Base-by-base conservation (phyloP, 352 stramenopile species). In the Vaucheria bursata region DNA sequence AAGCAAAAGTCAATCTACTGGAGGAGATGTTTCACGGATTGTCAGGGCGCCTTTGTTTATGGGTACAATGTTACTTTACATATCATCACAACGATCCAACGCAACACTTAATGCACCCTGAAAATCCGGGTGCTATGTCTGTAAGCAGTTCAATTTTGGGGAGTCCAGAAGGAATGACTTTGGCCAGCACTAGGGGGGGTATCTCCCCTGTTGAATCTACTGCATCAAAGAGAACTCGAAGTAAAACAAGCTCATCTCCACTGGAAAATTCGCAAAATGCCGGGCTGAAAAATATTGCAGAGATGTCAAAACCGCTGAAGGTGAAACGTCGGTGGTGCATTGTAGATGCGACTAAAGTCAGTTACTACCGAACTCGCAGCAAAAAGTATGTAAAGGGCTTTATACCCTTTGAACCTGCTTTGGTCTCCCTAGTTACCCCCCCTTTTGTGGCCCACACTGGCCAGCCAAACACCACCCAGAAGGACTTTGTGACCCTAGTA, bases 271-370 rank as follows among this genome's bases (percentile, higher is more conserved):
- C n/a, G n/a, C n/a, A n/a, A n/a, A n/a, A n/a, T n/a, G n/a, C n/a
- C n/a, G n/a, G n/a, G n/a, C n/a, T n/a, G n/a, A n/a, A n/a, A n/a
- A n/a, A n/a, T n/a, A n/a, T n/a, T n/a, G n/a, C n/a, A n/a, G n/a
- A n/a, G n/a, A n/a, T n/a, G n/a, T n/a, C n/a, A n/a, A 59, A 59
- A 18, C 64, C 76, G 6, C 53, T 64, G 0, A 81, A 74, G 69
- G 76, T 69, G 25, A 76, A 71, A 32, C 45, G 38, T 4, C 66
- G 76, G 18, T 81, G 76, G 76, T 81, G 76, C 50, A 71, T 81
- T 0, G 40, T 81, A 38, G 76, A 81, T 64, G 76, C 76, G n/a
- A 81, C 70, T 1, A 45, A 71, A 33, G 66, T 81, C 0, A 81
- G 67, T 0, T 71, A 75, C 7, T 81, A 70, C 70, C 67, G 76